These are phyloP conservation scores for Secale cereale DNA, from an alignment of 176 grass and related monocot genomes.

Conservation along the genomic window DNA sequence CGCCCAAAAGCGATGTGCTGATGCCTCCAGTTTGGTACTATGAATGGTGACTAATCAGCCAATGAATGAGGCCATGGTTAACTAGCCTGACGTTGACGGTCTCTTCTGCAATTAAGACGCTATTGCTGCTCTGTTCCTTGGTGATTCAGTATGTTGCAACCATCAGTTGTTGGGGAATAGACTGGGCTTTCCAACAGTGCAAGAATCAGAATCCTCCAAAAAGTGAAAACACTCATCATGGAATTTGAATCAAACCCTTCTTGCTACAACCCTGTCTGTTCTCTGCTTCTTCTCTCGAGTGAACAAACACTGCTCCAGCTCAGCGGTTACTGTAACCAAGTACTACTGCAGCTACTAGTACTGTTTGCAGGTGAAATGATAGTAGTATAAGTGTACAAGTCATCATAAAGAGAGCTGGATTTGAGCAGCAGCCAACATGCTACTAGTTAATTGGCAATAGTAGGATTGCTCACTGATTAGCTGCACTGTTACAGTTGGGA, in stretches of 20 bases:
- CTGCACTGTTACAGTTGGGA: not conserved
- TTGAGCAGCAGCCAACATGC: constrained; percentile 10
- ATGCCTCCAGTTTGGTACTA: constrained; percentile 9
- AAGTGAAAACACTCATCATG: constrained; percentile 3
- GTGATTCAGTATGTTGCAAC: constrained; percentile 4
- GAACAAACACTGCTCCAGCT: constrained; percentile 6
- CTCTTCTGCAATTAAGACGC: not conserved
- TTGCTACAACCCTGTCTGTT: constrained; percentile 14
- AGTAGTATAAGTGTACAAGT: not conserved
- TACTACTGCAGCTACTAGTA: not conserved
- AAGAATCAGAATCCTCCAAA: constrained; percentile 2
- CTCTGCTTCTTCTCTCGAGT: not conserved
- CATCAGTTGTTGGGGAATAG: constrained; percentile 30
- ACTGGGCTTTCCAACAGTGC: constrained; percentile 18
- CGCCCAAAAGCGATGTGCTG: not conserved
- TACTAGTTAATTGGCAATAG: constrained; percentile 14
- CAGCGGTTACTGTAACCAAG: constrained; percentile 2
- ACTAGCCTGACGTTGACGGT: not conserved
- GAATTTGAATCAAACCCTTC: not conserved
- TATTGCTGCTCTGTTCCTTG: not conserved
- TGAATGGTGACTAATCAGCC: constrained; percentile 17
- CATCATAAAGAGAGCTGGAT: not conserved
- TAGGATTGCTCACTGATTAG: constrained; percentile 23
- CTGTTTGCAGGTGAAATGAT: constrained; percentile 11
- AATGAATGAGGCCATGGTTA: constrained; percentile 7